These are phyloP conservation scores for Nicotiana tabacum DNA, from an alignment of 257 asterid species.

Conservation along the genomic window DNA sequence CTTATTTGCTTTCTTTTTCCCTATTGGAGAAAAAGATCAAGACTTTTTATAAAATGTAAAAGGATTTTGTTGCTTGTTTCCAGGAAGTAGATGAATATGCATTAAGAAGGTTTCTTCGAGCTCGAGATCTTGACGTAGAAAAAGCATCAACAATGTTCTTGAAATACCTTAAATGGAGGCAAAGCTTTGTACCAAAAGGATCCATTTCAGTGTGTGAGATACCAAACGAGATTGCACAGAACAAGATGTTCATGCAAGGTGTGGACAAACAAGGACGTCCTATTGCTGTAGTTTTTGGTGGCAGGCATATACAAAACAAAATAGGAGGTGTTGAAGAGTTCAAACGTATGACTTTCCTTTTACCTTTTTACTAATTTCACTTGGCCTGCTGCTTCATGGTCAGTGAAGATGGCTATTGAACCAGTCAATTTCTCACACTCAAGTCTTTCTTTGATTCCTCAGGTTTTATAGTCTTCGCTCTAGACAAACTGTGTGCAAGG, in stretches of 20 bases:
- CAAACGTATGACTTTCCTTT: conserved; percentile 39
- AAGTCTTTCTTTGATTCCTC: conserved; percentile 19
- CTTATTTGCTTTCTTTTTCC: too few relatives aligned
- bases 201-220: conserved; percentile 41
- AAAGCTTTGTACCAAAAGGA: conserved; percentile 53
- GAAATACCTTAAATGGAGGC: conserved; percentile 58
- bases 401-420: background rate
- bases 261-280: conserved; percentile 63
- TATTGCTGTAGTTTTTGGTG: conserved; percentile 49
- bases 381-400: background rate
- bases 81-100: conserved; percentile 63
- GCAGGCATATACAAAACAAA: conserved; percentile 46
- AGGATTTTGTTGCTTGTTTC: background rate
- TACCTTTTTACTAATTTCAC: background rate
- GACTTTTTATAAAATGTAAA: background rate
- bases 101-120: conserved; percentile 73
- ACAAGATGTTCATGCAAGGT: conserved; percentile 73
- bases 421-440: background rate
- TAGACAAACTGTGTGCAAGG: conserved; percentile 72
- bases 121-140: conserved; percentile 53
- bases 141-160: conserved; percentile 56
- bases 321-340: conserved; percentile 63
- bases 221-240: conserved; percentile 51
- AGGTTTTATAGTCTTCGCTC: conserved; percentile 61
- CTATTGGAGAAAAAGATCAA: background rate